These are phyloP conservation scores for Globisporangium cystogenes DNA, from an alignment of 352 stramenopile species.

Conservation along the genomic window DNA sequence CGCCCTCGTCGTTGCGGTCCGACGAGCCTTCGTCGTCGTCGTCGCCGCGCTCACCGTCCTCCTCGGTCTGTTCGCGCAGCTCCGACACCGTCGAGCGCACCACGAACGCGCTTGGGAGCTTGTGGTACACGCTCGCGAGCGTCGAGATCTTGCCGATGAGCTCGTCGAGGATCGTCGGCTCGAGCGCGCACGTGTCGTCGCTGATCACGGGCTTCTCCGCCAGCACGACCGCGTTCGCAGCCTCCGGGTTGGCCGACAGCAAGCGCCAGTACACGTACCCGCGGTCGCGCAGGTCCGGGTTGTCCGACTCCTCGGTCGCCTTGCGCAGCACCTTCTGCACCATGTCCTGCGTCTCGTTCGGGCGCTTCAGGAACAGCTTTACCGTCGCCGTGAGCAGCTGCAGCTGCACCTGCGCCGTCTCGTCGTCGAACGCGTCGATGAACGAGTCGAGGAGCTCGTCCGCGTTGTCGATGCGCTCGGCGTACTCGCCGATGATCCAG, in stretches of 20 bases:
- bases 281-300: slow-evolving; percentile 97
- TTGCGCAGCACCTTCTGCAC: slow-evolving; percentile 97
- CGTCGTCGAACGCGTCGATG: slow-evolving; percentile 98
- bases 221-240: slow-evolving; percentile 96
- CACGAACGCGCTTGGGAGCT: slow-evolving; percentile 82
- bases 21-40: slow-evolving; percentile 58
- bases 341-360: slow-evolving; percentile 93
- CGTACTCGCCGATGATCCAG: slow-evolving; percentile 99
- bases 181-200: slow-evolving; percentile 96
- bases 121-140: slow-evolving; percentile 98
- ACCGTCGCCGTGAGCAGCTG: slow-evolving; percentile 98
- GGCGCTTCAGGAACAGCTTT: slow-evolving; percentile 98
- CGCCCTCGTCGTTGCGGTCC: slow-evolving; percentile 46
- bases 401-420: slow-evolving; percentile 95
- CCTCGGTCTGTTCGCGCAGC: slow-evolving; percentile 57
- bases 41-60: slow-evolving; percentile 40
- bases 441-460: slow-evolving; percentile 99
- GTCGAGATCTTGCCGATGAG: slow-evolving; percentile 98
- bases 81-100: slow-evolving; percentile 80
- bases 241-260: slow-evolving; percentile 97
- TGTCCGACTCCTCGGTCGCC: slow-evolving; percentile 97
- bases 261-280: slow-evolving; percentile 99
- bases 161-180: slow-evolving; percentile 94
- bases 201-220: slow-evolving; percentile 99
- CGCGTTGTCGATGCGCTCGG: slow-evolving; percentile 99